A percentile compares a stretch with the other conserved stretches of the same genome.
phyloP scores from a whole-genome alignment of 2,329 filamentous ascomycete genomes.

The Monilinia fructicola region DNA sequence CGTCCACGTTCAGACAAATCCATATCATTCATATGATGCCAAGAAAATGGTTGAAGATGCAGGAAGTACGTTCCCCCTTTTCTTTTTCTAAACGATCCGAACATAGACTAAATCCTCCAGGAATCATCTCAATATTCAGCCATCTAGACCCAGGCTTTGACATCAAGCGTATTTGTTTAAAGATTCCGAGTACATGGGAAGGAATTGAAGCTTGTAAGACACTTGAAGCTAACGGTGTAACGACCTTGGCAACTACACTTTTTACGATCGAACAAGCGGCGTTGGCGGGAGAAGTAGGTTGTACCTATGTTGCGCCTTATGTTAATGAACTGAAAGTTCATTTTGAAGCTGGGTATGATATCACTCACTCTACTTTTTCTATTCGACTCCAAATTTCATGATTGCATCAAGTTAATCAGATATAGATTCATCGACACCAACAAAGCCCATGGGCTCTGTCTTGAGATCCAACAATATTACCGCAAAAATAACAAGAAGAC shows the following conservation, averaged over 20 bases:
- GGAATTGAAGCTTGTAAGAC: constrained; percentile 58
- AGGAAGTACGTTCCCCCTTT: constrained; percentile 44
- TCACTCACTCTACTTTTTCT: background rate
- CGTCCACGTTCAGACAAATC: constrained; percentile 61
- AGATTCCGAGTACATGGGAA: constrained; percentile 63
- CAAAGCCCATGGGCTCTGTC: constrained; percentile 43
- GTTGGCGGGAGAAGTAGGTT: constrained; percentile 56
- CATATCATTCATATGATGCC: constrained; percentile 53
- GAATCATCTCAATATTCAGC: constrained; percentile 51
- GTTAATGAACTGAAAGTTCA: constrained; percentile 65
- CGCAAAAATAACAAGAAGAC: constrained; percentile 45
- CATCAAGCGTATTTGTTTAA: constrained; percentile 56
- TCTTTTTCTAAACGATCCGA: too few relatives aligned
- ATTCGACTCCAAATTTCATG: too few relatives aligned
- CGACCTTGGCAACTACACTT: constrained; percentile 59
- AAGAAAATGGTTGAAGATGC: constrained; percentile 52
- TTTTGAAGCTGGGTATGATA: constrained; percentile 50
- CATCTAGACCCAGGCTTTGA: constrained; percentile 48
- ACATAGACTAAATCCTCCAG: constrained; percentile 39
- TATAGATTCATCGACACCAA: constrained; percentile 49
- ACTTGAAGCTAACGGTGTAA: constrained; percentile 54
- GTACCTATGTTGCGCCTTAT: constrained; percentile 64
- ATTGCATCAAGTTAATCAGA: background rate
- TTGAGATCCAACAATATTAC: constrained; percentile 56
- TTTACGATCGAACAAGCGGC: constrained; percentile 62